Evolutionary conservation across 306 rosid species (phyloP).

Genomic region (Acacia melanoxylon): DNA sequence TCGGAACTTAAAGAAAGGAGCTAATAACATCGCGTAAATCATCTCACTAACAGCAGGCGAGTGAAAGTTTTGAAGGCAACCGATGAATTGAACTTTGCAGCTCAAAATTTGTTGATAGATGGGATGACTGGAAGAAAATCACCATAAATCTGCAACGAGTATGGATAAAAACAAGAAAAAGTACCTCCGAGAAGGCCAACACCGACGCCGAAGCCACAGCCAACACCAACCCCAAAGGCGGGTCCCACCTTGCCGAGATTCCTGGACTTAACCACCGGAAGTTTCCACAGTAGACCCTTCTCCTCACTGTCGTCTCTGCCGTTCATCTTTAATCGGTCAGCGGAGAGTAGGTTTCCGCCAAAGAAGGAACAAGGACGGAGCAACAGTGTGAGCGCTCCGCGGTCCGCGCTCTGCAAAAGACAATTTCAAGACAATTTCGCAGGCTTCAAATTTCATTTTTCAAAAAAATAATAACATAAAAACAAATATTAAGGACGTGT

Average conservation of each 20-base stretch:
- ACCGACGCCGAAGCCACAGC: slow-evolving; percentile 90
- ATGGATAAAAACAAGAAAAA: background rate
- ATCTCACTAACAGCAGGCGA: background rate
- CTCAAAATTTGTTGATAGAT: background rate
- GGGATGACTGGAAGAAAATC: background rate
- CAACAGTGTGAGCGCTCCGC: background rate
- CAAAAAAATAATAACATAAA: too few relatives aligned
- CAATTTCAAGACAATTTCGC: too few relatives aligned
- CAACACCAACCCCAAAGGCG: slow-evolving; percentile 78
- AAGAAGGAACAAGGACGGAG: background rate
- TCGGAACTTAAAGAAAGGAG: background rate
- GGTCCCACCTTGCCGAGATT: slow-evolving; percentile 81
- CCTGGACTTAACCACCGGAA: slow-evolving; percentile 46
- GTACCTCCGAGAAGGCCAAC: slow-evolving; percentile 84
- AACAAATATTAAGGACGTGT: too few relatives aligned
- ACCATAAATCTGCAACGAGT: background rate
- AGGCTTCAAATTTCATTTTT: too few relatives aligned
- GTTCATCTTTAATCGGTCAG: slow-evolving; percentile 1
- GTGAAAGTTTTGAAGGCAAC: background rate
- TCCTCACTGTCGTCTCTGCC: slow-evolving; percentile 16
- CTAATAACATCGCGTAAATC: background rate
- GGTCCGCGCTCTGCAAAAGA: background rate
- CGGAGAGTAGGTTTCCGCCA: background rate
- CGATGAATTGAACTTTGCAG: background rate
- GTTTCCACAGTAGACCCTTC: slow-evolving; percentile 60